phyloP scores from a whole-genome alignment of 2,329 filamentous ascomycete species.

The Sporothrix inflata region DNA sequence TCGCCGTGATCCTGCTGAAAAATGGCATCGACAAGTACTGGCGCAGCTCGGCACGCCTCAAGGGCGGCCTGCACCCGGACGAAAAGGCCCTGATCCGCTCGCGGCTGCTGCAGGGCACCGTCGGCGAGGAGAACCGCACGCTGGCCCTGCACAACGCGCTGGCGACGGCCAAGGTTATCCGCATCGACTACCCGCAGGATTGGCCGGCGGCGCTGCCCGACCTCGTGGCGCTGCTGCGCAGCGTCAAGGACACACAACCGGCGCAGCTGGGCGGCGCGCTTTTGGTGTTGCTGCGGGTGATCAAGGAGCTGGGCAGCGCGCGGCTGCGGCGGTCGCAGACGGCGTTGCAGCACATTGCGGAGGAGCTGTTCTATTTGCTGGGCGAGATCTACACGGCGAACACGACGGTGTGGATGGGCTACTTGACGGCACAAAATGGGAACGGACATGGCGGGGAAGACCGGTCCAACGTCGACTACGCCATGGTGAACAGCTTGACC shows the following conservation, averaged over 20 bases:
- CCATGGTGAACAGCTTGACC: constrained; percentile 76
- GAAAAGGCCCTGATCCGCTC: constrained; percentile 79
- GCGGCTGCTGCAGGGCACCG: constrained; percentile 73
- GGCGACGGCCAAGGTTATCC: constrained; percentile 82
- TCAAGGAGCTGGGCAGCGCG: constrained; percentile 87
- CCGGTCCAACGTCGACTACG: constrained; percentile 57
- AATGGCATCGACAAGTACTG: constrained; percentile 96
- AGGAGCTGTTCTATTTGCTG: constrained; percentile 81
- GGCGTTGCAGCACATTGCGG: constrained; percentile 75
- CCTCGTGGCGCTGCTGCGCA: constrained; percentile 68
- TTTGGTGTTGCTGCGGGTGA: constrained; percentile 77
- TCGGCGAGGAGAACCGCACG: constrained; percentile 73
- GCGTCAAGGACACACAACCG: constrained; percentile 60
- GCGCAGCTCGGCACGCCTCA: constrained; percentile 62
- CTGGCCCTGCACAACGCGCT: constrained; percentile 88
- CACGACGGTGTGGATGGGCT: constrained; percentile 68
- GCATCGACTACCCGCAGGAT: constrained; percentile 85
- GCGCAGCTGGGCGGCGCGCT: constrained; percentile 72
- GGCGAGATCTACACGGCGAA: constrained; percentile 77
- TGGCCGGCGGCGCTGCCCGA: constrained; percentile 70
- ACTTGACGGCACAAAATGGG: constrained; percentile 51
- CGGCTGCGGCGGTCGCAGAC: constrained; percentile 74
- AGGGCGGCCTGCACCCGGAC: constrained; percentile 70
- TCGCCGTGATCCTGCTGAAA: constrained; percentile 92
- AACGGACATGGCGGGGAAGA: constrained; percentile 43